Evolutionary conservation across 2,329 filamentous ascomycete species (phyloP).

Genomic region (Ophiostoma quercus): DNA sequence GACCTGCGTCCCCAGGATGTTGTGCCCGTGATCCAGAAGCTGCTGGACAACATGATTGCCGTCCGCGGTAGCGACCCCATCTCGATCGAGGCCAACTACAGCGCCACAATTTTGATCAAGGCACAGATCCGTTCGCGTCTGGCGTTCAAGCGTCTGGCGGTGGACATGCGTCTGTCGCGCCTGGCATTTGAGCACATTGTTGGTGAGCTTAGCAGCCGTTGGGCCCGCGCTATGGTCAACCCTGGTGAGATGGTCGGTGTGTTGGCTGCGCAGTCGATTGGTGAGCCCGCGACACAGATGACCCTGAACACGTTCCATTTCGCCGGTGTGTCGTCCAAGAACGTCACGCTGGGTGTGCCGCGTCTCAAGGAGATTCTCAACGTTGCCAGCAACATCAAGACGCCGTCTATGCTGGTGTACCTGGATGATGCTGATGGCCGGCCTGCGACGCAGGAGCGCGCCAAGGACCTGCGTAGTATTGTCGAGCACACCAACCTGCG

Average conservation of each 20-base stretch:
- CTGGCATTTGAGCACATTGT: conserved; percentile 88
- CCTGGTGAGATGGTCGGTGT: conserved; percentile 99
- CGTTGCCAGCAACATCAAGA: conserved; percentile 96
- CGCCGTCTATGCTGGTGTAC: conserved; percentile 92
- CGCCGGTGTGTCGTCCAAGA: conserved; percentile 98
- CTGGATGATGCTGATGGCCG: conserved; percentile 55
- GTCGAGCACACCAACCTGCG: conserved; percentile 94
- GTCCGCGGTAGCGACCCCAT: conserved; percentile 80
- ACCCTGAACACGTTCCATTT: conserved; percentile 99
- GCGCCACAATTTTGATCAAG: conserved; percentile 88
- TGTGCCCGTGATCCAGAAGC: conserved; percentile 67
- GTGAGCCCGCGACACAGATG: conserved; percentile 98
- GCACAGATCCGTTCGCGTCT: conserved; percentile 81
- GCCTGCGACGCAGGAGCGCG: conserved; percentile 62
- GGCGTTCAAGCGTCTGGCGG: conserved; percentile 87
- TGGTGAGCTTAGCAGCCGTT: conserved; percentile 83
- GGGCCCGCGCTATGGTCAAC: conserved; percentile 76
- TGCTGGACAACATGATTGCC: conserved; percentile 73
- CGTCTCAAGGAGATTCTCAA: conserved; percentile 99
- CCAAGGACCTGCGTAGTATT: conserved; percentile 77
- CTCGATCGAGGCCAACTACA: conserved; percentile 79
- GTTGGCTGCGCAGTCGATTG: conserved; percentile 93
- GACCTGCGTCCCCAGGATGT: conserved; percentile 86
- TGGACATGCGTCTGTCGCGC: conserved; percentile 79
- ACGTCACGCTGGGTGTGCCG: conserved; percentile 95